These are phyloP conservation scores for Pythium aquatile DNA, from an alignment of 352 stramenopile genomes.

Conservation along the genomic window DNA sequence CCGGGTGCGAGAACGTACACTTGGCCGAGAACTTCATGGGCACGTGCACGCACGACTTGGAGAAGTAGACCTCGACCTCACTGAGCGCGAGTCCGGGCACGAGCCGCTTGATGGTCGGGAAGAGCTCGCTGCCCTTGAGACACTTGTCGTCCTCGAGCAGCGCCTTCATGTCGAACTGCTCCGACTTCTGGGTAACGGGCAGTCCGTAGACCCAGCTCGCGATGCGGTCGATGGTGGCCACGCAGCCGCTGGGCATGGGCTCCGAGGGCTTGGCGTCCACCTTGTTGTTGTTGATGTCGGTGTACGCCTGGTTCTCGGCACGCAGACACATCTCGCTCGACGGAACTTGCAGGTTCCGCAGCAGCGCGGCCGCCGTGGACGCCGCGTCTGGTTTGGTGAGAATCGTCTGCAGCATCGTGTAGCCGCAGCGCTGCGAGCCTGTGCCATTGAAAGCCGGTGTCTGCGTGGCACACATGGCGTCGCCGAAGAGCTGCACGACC, in stretches of 20 bases:
- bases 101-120: conserved; percentile 36
- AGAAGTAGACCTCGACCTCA: conserved; percentile 37
- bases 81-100: conserved; percentile 32
- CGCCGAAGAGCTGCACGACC: conserved; percentile 47
- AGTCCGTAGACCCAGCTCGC: conserved; percentile 46
- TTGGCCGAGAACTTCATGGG: conserved; percentile 50
- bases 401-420: conserved; percentile 42
- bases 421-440: conserved; percentile 51
- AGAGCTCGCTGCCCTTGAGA: conserved; percentile 41
- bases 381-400: conserved; percentile 29
- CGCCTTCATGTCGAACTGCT: conserved; percentile 33
- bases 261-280: conserved; percentile 25
- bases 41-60: conserved; percentile 46
- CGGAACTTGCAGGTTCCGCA: conserved; percentile 49
- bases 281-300: conserved; percentile 33
- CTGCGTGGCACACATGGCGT: conserved; percentile 54
- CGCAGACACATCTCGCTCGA: conserved; percentile 50
- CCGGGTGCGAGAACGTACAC: conserved; percentile 47
- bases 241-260: conserved; percentile 41
- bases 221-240: conserved; percentile 45
- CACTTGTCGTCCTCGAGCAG: conserved; percentile 44
- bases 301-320: conserved; percentile 50
- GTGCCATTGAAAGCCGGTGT: conserved; percentile 38
- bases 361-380: conserved; percentile 37
- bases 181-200: conserved; percentile 31